Evolutionary conservation across 768 basidiomycete species (phyloP), one percentile per base, ranked within the genome.

Genomic region (Trametes cingulata): DNA sequence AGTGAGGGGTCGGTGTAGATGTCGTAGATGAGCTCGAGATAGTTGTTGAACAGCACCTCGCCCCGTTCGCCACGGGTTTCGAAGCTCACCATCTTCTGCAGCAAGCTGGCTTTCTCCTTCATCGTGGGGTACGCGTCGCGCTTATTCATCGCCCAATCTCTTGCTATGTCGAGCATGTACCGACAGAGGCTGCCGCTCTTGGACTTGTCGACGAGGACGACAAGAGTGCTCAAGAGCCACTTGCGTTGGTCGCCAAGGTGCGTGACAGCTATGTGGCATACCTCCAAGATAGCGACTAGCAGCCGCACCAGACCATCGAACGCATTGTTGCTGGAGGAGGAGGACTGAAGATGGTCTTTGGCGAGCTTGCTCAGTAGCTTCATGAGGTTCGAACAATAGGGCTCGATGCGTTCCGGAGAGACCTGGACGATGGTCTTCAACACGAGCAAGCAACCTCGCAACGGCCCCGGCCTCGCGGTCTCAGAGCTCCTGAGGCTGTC

Each of bases 71-170:
- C 87, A 33, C 90, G 86, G 22, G 79, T 78, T 74, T 98, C 95
- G 67, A 87, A 94, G 10, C 82, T 77, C 6, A 83, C 81, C 94
- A 99, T 95, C 71, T 91, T 93, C 68, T 90, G 86, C 61, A 99
- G 73, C 33, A 98, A 76, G 27, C 82, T 88, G 2, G 95, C 89
- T 73, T 98, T 98, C 76, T 99, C 97, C 74, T 97, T 98, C 83
- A 91, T 88, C 0, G 91, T 91, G 7, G 95, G 95, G 70, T 90
- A 91, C 1, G 87, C 80, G 57, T 97, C 93, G 52, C 88, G 89
- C 67, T 85, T 85, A 42, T 87, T 85, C 65, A 96, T 77, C n/a
- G 92, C 89, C 95, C 96, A 98, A 24, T 88, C 87, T 48, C 89
- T 83, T 49, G 91, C 84, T 56, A 98, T 83, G 56, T 94, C 90